Base-by-base conservation (phyloP, 768 basidiomycete genomes). In the Filobasidium wieringae region DNA sequence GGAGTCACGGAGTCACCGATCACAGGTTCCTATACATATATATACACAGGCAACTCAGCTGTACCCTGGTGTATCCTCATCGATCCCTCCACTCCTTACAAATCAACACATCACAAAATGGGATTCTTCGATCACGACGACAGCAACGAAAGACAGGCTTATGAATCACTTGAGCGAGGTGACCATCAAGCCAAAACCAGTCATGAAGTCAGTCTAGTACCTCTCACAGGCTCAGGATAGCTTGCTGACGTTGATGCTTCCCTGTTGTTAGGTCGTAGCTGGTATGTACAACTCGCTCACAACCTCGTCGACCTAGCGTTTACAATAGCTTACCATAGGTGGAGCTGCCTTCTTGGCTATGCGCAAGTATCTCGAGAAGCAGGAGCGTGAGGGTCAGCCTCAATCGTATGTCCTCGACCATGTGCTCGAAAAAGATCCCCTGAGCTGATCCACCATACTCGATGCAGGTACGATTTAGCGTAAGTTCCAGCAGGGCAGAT, bases 111-210 rank as follows among this genome's bases (percentile, higher is more conserved):
- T 24, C 22, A 33, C 55, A 57, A 26, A 27, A 60, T 60, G 59
- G 59, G 59, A 27, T 60, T 60, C 36, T 60, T 60, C 36, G 26
- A 51, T 24, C 59, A 60, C 59, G 53, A 60, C 53, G 59, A 60
- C 31, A 39, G 45, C 11, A 39, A 55, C 36, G 51, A 60, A 31
- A 30, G 33, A 51, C 27, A 55, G 27, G 43, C 53, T 24, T 60
- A 60, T 33, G 51, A 60, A 31, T 45, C 36, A 36, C 45, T 60
- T 14, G n/a, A 60, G n/a, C 47, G 45, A 0, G 47, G 51, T 14
- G 55, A n/a, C n/a, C n/a, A n/a, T n/a, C n/a, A n/a, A n/a, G n/a
- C n/a, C n/a, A n/a, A n/a, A n/a, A n/a, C n/a, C n/a, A n/a, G n/a
- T n/a, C n/a, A n/a, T n/a, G n/a, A n/a, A n/a, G n/a, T n/a, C n/a